Base-by-base conservation (phyloP, 129 eudicot species). In the Flaveria linearis region DNA sequence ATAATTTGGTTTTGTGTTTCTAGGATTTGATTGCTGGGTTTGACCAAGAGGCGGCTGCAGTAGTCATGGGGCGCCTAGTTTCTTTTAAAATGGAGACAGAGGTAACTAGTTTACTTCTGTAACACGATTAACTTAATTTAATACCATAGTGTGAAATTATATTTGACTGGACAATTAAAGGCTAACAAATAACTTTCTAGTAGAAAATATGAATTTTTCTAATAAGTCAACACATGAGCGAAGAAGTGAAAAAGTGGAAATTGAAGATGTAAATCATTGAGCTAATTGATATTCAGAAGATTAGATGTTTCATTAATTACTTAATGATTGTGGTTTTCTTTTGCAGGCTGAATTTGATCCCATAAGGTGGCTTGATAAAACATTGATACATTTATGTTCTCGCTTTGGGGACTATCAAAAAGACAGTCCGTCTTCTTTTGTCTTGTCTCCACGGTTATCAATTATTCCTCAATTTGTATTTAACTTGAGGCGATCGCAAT, bases 11-110 rank as follows among this genome's bases (percentile, higher is more conserved):
- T 81, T 42, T 63, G 20, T 36, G 65, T 80, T 74, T 88, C 49
- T 83, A 91, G 99, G 99, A 91, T 53, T 73, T 94, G 62, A 74
- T 94, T 81, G 87, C 97, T 53, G 99, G 99, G 75, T 94, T 94
- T 88, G 99, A 94, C 79, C 99, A 94, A 94, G 99, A 91, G 86
- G 94, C 99, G 77, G 99, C 97, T 62, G 96, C 93, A 69, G 99
- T 87, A 63, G 97, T 92, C 75, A 86, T 89, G 91, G 96, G 97
- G 58, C 96, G 99, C 23, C 87, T 87, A 64, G 97, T 94, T 87
- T 91, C 99, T 52, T 89, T 89, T 79, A 94, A 91, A 86, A 94
- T 94, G 99, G 99, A 91, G 83, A 89, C 96, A 57, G 99, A 94
- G 97, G 97, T 94, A 76, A 72, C 47, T 45, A 39, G 13, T 71